Base-by-base conservation (phyloP, 1,284 basidiomycete species). In the Cutaneotrichosporon sp. region DNA sequence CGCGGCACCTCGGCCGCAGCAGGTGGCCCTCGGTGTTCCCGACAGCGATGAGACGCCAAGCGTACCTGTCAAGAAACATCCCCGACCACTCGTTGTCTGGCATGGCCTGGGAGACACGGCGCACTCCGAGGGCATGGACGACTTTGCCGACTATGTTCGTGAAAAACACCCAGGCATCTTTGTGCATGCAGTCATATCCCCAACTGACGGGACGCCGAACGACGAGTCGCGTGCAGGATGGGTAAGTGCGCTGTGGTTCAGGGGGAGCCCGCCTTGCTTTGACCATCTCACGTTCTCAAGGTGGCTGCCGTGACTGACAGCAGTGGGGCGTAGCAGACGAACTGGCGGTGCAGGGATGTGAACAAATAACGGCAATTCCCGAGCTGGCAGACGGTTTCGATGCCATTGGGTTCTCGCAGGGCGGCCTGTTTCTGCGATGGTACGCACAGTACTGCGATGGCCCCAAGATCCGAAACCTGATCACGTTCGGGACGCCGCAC, bases 361-460 rank as follows among this genome's bases (percentile, higher is more conserved):
- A 52, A 13, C 48, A 48, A 49, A 39, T 59, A 23, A 26, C 22
- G 10, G 36, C 10, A 7, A 30, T 59, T 4, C n/a, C 21, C 3
- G 54, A 55, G 49, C 57, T 59, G 5, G 17, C 10, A 2, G 49
- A 34, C 30, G 57, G 57, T 4, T 94, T 93, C 65, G 89, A 96
- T 70, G 92, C 86, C 2, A 86, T 96, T 52, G 92, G 92, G 0
- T 88, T 96, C 73, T 91, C 88, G 1, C 91, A 96, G 81, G 91
- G 88, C 34, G 93, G 94, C 1, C 89, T 96, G 63, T 93, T 97
- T 73, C 79, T 97, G 38, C 83, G 94, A 13, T 91, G 86, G 30
- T 92, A 93, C 61, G 84, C 89, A 15, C 88, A 97, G 69, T 80
- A 84, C 44, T 90, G 87, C 74, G 89, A 90, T 67, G 76, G 77